These are phyloP conservation scores for Penicillium antarcticum DNA, from an alignment of 495 filamentous ascomycete species.

Conservation along the genomic window DNA sequence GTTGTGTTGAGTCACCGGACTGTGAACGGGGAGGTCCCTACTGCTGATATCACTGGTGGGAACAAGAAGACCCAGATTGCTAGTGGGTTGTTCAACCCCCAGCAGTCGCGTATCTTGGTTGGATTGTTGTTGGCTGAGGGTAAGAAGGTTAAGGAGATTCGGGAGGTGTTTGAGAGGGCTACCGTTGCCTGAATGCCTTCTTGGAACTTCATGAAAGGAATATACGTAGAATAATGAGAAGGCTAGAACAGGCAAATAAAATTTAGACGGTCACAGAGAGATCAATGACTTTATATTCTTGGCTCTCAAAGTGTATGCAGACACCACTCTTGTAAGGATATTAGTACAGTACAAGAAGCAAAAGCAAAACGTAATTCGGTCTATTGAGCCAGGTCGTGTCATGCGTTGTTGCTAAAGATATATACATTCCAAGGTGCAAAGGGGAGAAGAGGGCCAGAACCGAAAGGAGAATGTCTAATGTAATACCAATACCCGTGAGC, in stretches of 20 bases:
- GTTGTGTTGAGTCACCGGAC: slow-evolving; percentile 26
- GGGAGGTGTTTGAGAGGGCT: slow-evolving; percentile 16
- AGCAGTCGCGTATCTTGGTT: slow-evolving; percentile 26
- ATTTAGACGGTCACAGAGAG: too few relatives aligned
- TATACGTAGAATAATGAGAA: too few relatives aligned
- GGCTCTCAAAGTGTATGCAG: too few relatives aligned
- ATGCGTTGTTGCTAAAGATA: slow-evolving; percentile 21
- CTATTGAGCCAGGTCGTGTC: slow-evolving; percentile 6
- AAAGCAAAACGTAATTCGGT: too few relatives aligned
- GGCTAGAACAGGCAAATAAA: too few relatives aligned
- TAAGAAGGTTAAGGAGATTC: slow-evolving; percentile 21
- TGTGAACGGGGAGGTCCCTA: slow-evolving; percentile 32
- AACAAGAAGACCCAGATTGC: slow-evolving; percentile 22
- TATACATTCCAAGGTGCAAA: slow-evolving; percentile 14
- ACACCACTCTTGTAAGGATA: too few relatives aligned
- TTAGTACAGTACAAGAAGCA: too few relatives aligned
- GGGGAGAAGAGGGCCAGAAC: neutral
- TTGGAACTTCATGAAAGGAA: too few relatives aligned
- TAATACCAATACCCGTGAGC: neutral
- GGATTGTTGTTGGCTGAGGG: slow-evolving; percentile 25
- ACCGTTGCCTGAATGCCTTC: slow-evolving; percentile 7
- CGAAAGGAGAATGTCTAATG: neutral
- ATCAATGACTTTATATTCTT: too few relatives aligned
- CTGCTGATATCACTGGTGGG: slow-evolving; percentile 22
- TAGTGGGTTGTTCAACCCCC: slow-evolving; percentile 30